A percentile compares a stretch with the other conserved stretches of the same genome.
Evolutionary conservation across 1,284 basidiomycete species (phyloP).

Genomic region (Tylopilus sp.): DNA sequence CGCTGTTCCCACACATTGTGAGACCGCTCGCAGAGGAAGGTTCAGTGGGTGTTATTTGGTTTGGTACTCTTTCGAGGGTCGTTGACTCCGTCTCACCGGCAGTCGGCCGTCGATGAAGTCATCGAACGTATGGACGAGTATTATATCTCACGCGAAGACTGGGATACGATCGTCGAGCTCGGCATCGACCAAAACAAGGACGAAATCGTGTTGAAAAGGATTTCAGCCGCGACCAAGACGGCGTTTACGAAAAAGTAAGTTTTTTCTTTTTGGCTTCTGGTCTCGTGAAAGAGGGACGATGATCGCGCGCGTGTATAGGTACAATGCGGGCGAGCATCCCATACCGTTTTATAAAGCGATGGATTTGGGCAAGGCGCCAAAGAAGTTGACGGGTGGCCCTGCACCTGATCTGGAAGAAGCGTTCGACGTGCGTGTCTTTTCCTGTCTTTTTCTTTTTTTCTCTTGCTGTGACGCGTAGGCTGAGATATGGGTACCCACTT

Average conservation of each 20-base stretch:
- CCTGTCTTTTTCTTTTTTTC: background rate
- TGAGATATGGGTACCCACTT: too few relatives aligned
- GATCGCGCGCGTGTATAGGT: conserved; percentile 45
- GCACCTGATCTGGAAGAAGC: conserved; percentile 89
- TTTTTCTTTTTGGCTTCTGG: background rate
- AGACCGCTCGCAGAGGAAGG: conserved; percentile 74
- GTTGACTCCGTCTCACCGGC: conserved; percentile 4
- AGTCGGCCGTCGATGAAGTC: conserved; percentile 78
- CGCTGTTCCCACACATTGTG: conserved; percentile 77
- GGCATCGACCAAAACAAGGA: conserved; percentile 82
- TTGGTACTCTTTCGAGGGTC: background rate
- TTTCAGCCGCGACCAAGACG: conserved; percentile 77
- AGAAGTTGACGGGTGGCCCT: conserved; percentile 70
- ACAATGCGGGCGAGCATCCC: conserved; percentile 84
- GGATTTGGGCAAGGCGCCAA: conserved; percentile 72
- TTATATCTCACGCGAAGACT: conserved; percentile 90
- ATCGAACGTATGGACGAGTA: conserved; percentile 94
- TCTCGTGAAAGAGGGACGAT: background rate
- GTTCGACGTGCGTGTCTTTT: conserved; percentile 47
- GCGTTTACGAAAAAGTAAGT: conserved; percentile 79
- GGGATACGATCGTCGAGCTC: conserved; percentile 93
- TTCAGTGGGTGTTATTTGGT: conserved; percentile 43
- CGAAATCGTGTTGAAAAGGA: conserved; percentile 76
- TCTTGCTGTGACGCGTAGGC: background rate
- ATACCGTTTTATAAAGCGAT: conserved; percentile 87